These are phyloP conservation scores for Pseudogymnoascus sp. DNA, from an alignment of 2,329 filamentous ascomycete genomes.

Conservation along the genomic window DNA sequence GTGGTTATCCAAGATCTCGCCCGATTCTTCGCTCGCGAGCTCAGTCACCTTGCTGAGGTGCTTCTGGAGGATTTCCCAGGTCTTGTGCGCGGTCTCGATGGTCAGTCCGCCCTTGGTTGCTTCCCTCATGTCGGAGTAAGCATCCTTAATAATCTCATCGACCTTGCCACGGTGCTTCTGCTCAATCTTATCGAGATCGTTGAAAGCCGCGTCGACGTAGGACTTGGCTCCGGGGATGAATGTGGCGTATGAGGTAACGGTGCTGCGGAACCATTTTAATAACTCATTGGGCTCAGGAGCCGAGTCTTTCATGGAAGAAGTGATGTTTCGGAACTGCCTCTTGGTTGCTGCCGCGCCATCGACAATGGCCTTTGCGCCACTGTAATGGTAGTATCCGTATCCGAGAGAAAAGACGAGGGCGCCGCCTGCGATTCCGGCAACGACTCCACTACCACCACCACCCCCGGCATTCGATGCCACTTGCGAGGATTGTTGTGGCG, in stretches of 20 bases:
- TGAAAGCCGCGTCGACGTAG: slow-evolving; percentile 63
- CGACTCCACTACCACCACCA: slow-evolving; percentile 33
- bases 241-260: slow-evolving; percentile 59
- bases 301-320: slow-evolving; percentile 52
- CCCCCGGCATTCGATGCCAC: slow-evolving; percentile 19
- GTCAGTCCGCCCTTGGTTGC: slow-evolving; percentile 53
- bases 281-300: slow-evolving; percentile 62
- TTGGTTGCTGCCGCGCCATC: slow-evolving; percentile 48
- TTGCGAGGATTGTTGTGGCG: slow-evolving; percentile 15
- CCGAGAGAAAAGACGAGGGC: slow-evolving; percentile 38
- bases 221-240: slow-evolving; percentile 64
- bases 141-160: slow-evolving; percentile 58
- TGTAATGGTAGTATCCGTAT: slow-evolving; percentile 48
- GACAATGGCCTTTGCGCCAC: slow-evolving; percentile 37
- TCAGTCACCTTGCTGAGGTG: slow-evolving; percentile 51
- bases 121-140: slow-evolving; percentile 60
- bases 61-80: slow-evolving; percentile 56
- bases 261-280: slow-evolving; percentile 56
- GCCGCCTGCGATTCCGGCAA: slow-evolving; percentile 44
- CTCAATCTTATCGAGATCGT: slow-evolving; percentile 62
- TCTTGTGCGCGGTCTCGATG: slow-evolving; percentile 53
- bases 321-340: slow-evolving; percentile 52
- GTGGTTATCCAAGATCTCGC: slow-evolving; percentile 65
- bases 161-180: slow-evolving; percentile 63
- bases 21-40: slow-evolving; percentile 54